Percentiles rank a stretch among this genome's conserved stretches.
Evolutionary conservation across 2,329 filamentous ascomycete species (phyloP).

Genomic region (Thermoascus crustaceus): DNA sequence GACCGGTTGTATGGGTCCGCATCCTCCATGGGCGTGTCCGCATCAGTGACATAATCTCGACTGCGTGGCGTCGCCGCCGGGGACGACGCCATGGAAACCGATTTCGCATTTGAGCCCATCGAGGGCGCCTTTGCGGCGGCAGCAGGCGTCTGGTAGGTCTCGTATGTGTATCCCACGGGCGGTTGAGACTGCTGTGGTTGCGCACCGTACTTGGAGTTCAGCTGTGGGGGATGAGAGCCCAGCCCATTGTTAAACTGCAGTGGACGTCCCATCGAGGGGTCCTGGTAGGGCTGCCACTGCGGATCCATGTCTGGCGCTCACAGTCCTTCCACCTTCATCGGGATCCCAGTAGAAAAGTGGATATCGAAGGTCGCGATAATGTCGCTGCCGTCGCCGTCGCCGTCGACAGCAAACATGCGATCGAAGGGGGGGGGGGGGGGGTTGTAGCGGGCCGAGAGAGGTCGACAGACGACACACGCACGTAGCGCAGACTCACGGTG

Average conservation of each 20-base stretch:
- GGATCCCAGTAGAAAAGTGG: constrained; percentile 4
- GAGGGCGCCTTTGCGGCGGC: constrained; percentile 25
- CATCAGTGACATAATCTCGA: constrained; percentile 59
- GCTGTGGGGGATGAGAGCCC: constrained; percentile 41
- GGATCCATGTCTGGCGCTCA: constrained; percentile 41
- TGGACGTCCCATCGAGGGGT: constrained; percentile 51
- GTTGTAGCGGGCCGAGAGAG: constrained; percentile 16
- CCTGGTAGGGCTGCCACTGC: constrained; percentile 60
- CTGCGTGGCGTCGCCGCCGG: constrained; percentile 51
- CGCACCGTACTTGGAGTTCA: constrained; percentile 41
- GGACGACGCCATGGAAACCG: constrained; percentile 50
- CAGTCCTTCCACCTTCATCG: constrained; percentile 6
- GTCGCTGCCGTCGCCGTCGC: constrained; percentile 13
- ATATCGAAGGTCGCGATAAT: constrained; percentile 3
- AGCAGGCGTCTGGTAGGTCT: constrained; percentile 51
- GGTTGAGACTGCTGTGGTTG: constrained; percentile 42
- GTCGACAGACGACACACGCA: constrained; percentile 21
- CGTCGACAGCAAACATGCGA: constrained; percentile 20
- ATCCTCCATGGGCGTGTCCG: constrained; percentile 81
- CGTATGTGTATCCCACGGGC: constrained; percentile 57
- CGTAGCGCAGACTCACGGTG: constrained; percentile 18
- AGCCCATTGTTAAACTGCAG: constrained; percentile 55
- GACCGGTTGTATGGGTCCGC: constrained; percentile 75
- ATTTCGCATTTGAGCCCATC: constrained; percentile 35
- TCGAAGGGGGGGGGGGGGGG: too few relatives aligned